A percentile compares a stretch with the other conserved stretches of the same genome.
These are phyloP conservation scores for Agarophyton chilense DNA, from an alignment of 23 red algal species.

Conservation along the genomic window DNA sequence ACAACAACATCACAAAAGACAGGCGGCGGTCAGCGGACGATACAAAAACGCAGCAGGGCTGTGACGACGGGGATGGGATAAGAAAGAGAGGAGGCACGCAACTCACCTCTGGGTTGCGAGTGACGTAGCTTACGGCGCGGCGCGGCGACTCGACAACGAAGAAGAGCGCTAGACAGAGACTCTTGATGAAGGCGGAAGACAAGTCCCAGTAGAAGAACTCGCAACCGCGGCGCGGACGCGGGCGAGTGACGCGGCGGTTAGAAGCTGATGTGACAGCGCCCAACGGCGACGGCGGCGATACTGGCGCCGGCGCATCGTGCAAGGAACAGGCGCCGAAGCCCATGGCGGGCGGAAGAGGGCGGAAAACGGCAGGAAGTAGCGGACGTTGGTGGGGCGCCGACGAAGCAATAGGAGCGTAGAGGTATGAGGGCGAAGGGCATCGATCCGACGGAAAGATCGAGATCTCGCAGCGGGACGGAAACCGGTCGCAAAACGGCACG, in stretches of 20 bases:
- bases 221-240: background rate
- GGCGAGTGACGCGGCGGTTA: background rate
- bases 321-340: background rate
- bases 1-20: background rate
- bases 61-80: background rate
- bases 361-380: no score
- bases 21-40: background rate
- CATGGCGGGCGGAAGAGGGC: background rate
- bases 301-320: background rate
- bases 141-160: conserved; percentile 44
- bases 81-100: no score
- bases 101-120: conserved; percentile 17
- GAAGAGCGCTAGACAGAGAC: conserved; percentile 34
- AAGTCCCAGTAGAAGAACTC: conserved; percentile 66
- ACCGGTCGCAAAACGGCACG: no score
- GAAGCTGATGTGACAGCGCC: no score
- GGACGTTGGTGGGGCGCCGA: no score
- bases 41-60: background rate
- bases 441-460: no score
- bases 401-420: no score
- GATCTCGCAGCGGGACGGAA: background rate
- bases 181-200: conserved; percentile 22
- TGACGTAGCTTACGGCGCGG: background rate
- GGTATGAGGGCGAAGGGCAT: no score
- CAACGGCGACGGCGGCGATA: background rate